Base-by-base conservation (phyloP, 352 stramenopile genomes). In the Globisporangium megalacanthum region DNA sequence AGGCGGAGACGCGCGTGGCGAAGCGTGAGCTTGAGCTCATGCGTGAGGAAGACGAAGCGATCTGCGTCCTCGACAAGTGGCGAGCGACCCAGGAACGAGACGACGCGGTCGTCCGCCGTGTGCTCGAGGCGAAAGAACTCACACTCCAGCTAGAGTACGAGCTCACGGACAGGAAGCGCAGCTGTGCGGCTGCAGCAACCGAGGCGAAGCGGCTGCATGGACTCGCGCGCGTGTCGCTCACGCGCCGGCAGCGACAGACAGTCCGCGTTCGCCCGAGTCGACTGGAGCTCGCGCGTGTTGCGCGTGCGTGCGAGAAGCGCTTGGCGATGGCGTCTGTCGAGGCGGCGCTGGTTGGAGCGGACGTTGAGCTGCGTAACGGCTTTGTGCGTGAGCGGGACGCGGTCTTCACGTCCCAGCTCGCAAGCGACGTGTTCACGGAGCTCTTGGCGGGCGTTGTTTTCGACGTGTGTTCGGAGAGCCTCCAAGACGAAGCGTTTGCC, bases 301-400 rank as follows among this genome's bases (percentile, higher is more conserved):
- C 77, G 15, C 60, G 80, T 35, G 79, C 79, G 14, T 69, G 65
- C 52, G 75, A 88, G 58, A 93, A 91, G 54, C 78, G 80, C 0
- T 56, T 88, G 2, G 68, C 76, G 0, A 90, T 92, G 79, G 60
- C 66, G 31, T 57, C 60, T 0, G 69, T 89, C 7, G 83, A 92
- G 42, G 57, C 77, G 6, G 54, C 44, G 5, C 58, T 90, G 9
- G 35, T 83, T 1, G 36, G 42, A 0, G 75, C 69, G 22, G 69
- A 89, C 33, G 42, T 9, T 19, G 19, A 58, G 9, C 17, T 88
- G 19, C 55, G 70, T 1, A 49, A n/a, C 1, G 46, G 48, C 4
- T 79, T 79, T 46, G 58, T 65, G 17, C 33, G 47, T 2, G 77
- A 84, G 41, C 68, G 69, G 9, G 67, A 85, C 25, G 29, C 15